Conservation (phyloP, 345 rosid genomes). For the Raphanus sativus region DNA sequence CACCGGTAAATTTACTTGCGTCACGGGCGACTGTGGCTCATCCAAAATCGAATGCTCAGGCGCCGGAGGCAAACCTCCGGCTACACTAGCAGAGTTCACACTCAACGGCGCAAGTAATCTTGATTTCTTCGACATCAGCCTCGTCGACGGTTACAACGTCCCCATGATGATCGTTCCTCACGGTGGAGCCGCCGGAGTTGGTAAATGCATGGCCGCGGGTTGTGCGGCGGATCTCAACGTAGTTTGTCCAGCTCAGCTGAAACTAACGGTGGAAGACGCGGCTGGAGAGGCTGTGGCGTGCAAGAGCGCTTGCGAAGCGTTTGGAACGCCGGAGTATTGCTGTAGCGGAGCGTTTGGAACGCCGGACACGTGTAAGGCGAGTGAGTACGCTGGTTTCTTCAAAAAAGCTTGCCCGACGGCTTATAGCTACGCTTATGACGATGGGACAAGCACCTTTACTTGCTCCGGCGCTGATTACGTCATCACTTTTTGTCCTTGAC, state of each 20-base stretch:
- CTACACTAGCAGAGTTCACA: conserved; percentile 59
- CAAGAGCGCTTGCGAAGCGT: conserved; percentile 62
- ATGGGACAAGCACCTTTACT: conserved; percentile 56
- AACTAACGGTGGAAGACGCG: conserved; percentile 25
- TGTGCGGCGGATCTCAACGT: conserved; percentile 53
- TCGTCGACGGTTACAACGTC: conserved; percentile 68
- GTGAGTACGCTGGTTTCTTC: conserved; percentile 47
- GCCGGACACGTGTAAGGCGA: conserved; percentile 54
- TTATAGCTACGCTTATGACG: conserved; percentile 66
- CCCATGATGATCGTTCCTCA: conserved; percentile 47
- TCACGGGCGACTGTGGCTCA: conserved; percentile 62
- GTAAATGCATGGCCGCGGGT: conserved; percentile 47
- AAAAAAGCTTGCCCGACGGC: conserved; percentile 54
- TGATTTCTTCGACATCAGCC: conserved; percentile 65
- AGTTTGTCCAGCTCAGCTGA: conserved; percentile 48
- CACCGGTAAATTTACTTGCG: conserved; percentile 51
- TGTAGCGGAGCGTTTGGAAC: conserved; percentile 52
- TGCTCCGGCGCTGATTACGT: conserved; percentile 49
- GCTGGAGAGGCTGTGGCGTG: conserved; percentile 44
- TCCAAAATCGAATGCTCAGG: conserved; percentile 51
- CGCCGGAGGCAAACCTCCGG: conserved; percentile 50
- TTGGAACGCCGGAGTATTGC: conserved; percentile 52
- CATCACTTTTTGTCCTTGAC: conserved; percentile 47
- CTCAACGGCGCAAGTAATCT: conserved; percentile 44
- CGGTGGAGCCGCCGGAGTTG: conserved; percentile 37